Conservation (phyloP, 164 flowering plant genomes). For the Kingdonia uniflora region DNA sequence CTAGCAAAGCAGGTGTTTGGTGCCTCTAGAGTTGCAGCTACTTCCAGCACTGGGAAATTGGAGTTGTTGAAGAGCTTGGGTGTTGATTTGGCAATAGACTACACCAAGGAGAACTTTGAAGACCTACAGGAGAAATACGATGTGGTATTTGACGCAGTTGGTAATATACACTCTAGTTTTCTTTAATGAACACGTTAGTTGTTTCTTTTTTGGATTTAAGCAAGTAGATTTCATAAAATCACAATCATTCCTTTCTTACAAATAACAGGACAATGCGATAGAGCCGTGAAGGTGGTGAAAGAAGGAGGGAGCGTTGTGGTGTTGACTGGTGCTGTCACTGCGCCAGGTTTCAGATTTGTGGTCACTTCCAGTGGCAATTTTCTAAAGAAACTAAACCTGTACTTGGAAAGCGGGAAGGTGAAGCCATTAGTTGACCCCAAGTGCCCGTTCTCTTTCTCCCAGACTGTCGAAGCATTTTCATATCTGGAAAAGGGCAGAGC, state of each 20-base stretch:
- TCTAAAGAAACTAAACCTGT: conserved; percentile 69
- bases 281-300: conserved; percentile 70
- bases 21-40: conserved; percentile 86
- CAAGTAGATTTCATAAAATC: too few species aligned
- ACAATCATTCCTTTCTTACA: not conserved
- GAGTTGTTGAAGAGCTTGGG: conserved; percentile 79
- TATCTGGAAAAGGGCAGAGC: conserved; percentile 65
- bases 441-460: conserved; percentile 68
- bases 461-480: conserved; percentile 66
- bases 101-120: conserved; percentile 84
- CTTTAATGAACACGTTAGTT: too few species aligned
- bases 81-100: conserved; percentile 83
- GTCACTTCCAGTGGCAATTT: conserved; percentile 73
- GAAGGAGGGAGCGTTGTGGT: conserved; percentile 91
- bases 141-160: conserved; percentile 82
- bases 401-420: conserved; percentile 72
- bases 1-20: conserved; percentile 91
- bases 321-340: conserved; percentile 61
- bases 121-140: conserved; percentile 80
- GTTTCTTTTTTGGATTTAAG: too few species aligned
- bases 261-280: conserved; percentile 66
- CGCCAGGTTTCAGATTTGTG: conserved; percentile 85
- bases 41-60: conserved; percentile 70
- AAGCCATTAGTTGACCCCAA: conserved; percentile 74
- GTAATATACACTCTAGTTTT: conserved; percentile 28